Conservation (phyloP, 148 eudicot genomes). For the Rhododendron vialii region DNA sequence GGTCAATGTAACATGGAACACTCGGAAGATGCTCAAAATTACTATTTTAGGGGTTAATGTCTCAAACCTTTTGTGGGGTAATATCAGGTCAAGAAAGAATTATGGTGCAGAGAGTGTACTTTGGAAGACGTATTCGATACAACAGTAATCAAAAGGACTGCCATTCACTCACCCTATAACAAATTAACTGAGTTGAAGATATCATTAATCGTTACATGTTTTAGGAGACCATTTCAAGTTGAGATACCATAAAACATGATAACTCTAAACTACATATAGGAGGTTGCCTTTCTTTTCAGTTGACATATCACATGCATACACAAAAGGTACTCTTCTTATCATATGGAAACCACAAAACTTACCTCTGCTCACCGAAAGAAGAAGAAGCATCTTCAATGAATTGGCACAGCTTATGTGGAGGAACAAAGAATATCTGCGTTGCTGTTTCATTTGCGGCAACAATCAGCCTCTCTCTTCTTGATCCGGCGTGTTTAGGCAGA, state of each 20-base stretch:
- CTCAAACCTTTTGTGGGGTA: not conserved
- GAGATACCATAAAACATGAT: not conserved
- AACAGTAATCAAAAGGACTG: not conserved
- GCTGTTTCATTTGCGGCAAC: conserved; percentile 58
- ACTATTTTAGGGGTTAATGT: not conserved
- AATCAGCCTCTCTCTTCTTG: conserved; percentile 71
- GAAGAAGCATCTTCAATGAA: conserved; percentile 75
- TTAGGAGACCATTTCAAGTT: not conserved
- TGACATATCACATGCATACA: conserved; percentile 10
- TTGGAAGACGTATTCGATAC: not conserved
- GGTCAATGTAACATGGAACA: not conserved
- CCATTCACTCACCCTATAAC: not conserved
- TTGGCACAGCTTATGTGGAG: conserved; percentile 82
- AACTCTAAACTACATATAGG: not conserved
- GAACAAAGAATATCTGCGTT: conserved; percentile 91
- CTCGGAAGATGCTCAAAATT: not conserved
- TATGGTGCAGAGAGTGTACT: not conserved
- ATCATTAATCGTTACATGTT: not conserved
- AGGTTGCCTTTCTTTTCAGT: not conserved
- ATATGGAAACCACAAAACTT: conserved; percentile 5
- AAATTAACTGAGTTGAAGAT: not conserved
- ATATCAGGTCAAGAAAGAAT: not conserved
- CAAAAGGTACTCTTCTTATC: not conserved
- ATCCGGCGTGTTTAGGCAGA: conserved; percentile 73
- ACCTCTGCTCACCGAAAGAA: conserved; percentile 71